Conservation (phyloP, 352 stramenopile species). For the Thalassiosira allenii region DNA sequence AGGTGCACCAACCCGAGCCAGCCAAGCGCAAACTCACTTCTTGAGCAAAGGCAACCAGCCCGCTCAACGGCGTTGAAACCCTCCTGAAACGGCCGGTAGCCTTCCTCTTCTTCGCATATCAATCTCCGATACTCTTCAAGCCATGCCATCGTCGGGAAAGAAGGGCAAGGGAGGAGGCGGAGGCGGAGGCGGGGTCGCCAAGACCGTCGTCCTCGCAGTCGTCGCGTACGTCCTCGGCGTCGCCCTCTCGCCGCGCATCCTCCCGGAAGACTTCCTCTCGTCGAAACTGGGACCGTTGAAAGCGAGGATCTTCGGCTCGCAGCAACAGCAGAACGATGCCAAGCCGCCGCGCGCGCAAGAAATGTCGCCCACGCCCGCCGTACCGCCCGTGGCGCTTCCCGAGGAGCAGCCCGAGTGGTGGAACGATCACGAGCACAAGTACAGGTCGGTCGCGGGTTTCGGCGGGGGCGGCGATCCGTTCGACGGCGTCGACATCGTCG, state of each 20-base stretch:
- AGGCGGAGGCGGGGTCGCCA: no score
- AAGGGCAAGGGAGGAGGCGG: no score
- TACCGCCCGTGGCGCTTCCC: neutral
- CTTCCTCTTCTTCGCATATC: no score
- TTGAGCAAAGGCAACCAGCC: no score
- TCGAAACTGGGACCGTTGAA: neutral
- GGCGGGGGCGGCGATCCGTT: constrained; percentile 41
- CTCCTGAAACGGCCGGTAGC: no score
- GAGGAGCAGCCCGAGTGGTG: neutral
- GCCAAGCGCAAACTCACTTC: no score
- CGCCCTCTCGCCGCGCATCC: constrained; percentile 3
- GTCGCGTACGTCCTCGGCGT: constrained; percentile 27
- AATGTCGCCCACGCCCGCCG: neutral
- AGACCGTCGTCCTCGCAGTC: constrained; percentile 1
- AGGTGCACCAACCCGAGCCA: no score
- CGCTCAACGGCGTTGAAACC: no score
- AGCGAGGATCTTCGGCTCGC: neutral
- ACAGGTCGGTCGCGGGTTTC: constrained; percentile 2
- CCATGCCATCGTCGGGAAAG: no score
- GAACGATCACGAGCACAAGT: neutral
- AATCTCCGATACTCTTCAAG: no score
- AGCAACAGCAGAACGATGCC: neutral
- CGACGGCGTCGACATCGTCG: constrained; percentile 31
- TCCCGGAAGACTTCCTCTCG: constrained; percentile 26
- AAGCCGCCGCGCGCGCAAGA: neutral